Evolutionary conservation across 2,329 filamentous ascomycete genomes (phyloP).

Genomic region (Talaromyces sp.): DNA sequence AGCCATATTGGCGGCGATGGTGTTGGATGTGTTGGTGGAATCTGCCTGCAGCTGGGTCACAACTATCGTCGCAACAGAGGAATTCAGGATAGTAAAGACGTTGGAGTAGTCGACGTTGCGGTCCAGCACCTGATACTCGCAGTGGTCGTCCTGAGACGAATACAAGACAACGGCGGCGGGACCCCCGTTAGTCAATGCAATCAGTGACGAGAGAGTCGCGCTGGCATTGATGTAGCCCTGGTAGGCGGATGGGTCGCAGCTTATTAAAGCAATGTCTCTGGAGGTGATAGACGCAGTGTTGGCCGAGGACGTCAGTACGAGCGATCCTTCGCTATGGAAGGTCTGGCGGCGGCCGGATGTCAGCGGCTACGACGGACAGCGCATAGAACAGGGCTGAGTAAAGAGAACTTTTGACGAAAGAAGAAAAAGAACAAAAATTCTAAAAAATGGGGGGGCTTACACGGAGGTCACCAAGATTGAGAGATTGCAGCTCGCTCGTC

Average conservation of each 20-base stretch:
- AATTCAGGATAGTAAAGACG: conserved; percentile 31
- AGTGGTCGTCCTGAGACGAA: conserved; percentile 31
- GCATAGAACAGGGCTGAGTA: neutral
- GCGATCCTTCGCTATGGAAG: neutral
- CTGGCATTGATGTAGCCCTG: conserved; percentile 30
- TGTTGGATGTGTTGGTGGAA: conserved; percentile 14
- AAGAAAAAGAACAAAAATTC: neutral
- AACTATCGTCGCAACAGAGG: conserved; percentile 13
- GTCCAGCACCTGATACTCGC: conserved; percentile 26
- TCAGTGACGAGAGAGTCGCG: conserved; percentile 27
- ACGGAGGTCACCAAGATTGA: neutral
- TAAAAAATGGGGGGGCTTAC: neutral
- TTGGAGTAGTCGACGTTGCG: conserved; percentile 19
- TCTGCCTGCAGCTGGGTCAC: conserved; percentile 15
- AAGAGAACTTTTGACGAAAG: neutral
- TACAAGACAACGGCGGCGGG: conserved; percentile 35
- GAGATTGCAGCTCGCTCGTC: neutral
- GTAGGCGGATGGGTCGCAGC: conserved; percentile 36
- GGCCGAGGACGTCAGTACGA: neutral
- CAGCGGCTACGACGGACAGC: conserved; percentile 4
- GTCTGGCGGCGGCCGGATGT: conserved; percentile 7
- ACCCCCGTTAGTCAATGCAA: conserved; percentile 19
- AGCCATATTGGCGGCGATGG: conserved; percentile 30
- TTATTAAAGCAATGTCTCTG: conserved; percentile 32
- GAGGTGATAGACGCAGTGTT: conserved; percentile 4